Conservation (phyloP, 2,329 filamentous ascomycete species). For the Trichoderma sp. region DNA sequence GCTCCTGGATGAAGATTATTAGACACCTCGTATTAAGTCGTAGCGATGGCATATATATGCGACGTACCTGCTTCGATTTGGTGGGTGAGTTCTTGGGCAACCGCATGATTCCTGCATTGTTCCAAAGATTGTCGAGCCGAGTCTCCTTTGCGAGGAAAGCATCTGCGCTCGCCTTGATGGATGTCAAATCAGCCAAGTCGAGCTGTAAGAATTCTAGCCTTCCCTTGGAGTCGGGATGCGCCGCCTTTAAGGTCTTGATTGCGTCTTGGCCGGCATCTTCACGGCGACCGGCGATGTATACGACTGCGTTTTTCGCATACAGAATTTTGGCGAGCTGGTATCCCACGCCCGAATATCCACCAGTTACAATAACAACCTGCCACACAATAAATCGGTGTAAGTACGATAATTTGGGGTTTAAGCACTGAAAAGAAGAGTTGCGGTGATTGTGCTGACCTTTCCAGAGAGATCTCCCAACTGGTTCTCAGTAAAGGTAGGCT, state of each 20-base stretch:
- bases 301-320: constrained; percentile 50
- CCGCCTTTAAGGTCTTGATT: constrained; percentile 42
- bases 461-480: constrained; percentile 58
- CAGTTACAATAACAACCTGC: constrained; percentile 51
- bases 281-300: constrained; percentile 54
- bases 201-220: constrained; percentile 44
- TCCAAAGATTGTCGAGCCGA: constrained; percentile 41
- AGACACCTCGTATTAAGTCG: background rate
- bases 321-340: constrained; percentile 52
- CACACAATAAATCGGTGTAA: background rate
- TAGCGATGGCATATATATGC: background rate
- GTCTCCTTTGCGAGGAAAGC: constrained; percentile 31
- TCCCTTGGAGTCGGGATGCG: constrained; percentile 37
- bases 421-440: background rate
- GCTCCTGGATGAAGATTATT: background rate
- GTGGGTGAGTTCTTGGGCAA: constrained; percentile 34
- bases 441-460: constrained; percentile 42
- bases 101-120: constrained; percentile 46
- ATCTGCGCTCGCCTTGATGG: constrained; percentile 33
- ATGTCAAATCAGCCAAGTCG: constrained; percentile 42
- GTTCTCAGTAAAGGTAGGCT: constrained; percentile 37
- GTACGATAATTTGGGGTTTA: background rate
- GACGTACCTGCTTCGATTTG: constrained; percentile 10
- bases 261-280: constrained; percentile 43
- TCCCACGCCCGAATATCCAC: constrained; percentile 45